Base-by-base conservation (phyloP, 2,329 filamentous ascomycete species). In the Elsinoe ampelina region DNA sequence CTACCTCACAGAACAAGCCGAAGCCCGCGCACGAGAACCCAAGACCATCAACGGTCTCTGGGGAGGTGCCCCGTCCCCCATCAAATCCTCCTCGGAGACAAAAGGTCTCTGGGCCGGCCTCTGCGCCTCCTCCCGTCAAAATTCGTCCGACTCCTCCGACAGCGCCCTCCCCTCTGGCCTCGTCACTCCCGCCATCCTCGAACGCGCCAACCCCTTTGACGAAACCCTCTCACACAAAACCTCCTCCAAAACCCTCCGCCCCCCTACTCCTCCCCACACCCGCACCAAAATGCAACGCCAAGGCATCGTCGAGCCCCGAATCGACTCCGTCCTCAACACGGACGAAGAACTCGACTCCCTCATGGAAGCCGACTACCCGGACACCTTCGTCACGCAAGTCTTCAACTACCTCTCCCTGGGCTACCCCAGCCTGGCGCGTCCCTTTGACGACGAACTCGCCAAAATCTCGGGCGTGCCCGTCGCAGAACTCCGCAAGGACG, bases 381-480 rank as follows among this genome's bases (percentile, higher is more conserved):
- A 95, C 68, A 77, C 77, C 2, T 95, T 96, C 68, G 83, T 96
- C 57, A 95, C 91, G 0, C 92, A 97, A 71, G 91, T 97, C 6
- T 97, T 95, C 78, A 96, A 97, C 70, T 97, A 97, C 70, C 78
- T 97, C 13, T 95, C 89, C 0, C 79, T 97, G 4, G 92, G 92
- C 4, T 96, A 96, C 69, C 91, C 92, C 2, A 85, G 88, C 34
- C 83, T 90, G 65, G 92, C 91, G 10, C 82, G 86, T 19, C 80
- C 82, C 36, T 97, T 88, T 66, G 92, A 97, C 66, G 80, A 84
- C 10, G 92, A 97, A 73, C 77, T 97, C 17, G 82, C 84, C 63
- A 89, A 87, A 67, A 95, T 96, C 57, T 87, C 85, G 32, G 77
- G 80, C 8, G 83, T 95, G 5, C 68, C 80, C 0, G 67, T 92